These are phyloP conservation scores for Plasmopara muralis DNA, from an alignment of 352 stramenopile genomes.

Conservation along the genomic window DNA sequence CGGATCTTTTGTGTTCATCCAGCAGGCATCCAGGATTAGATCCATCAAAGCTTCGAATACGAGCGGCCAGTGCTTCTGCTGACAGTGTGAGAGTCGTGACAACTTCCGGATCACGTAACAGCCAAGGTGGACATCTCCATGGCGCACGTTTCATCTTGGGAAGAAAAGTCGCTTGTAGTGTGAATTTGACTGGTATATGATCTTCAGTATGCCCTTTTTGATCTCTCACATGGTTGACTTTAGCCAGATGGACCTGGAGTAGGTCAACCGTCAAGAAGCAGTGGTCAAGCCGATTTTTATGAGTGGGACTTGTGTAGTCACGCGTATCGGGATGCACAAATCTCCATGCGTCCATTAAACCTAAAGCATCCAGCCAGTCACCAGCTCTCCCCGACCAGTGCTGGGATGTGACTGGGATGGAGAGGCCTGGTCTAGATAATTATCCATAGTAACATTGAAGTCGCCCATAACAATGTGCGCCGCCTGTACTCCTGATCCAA, in stretches of 20 bases:
- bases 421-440: not conserved
- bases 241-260: conserved; percentile 6
- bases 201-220: conserved; percentile 14
- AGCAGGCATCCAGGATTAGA: conserved; percentile 12
- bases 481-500: not conserved
- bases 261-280: conserved; percentile 14
- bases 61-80: too few relatives aligned
- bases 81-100: too few relatives aligned
- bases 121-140: conserved; percentile 8
- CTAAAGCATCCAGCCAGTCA: conserved; percentile 8
- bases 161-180: conserved; percentile 3
- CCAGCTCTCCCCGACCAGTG: conserved; percentile 7
- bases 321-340: conserved; percentile 5
- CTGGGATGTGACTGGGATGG: not conserved
- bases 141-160: not conserved
- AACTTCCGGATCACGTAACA: too few relatives aligned
- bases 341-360: conserved; percentile 10
- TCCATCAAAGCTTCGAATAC: too few relatives aligned
- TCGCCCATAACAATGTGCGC: conserved; percentile 4
- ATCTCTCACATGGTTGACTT: conserved; percentile 8
- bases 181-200: conserved; percentile 6
- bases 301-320: conserved; percentile 7
- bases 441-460: conserved; percentile 10
- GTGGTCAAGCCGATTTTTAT: conserved; percentile 12
- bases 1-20: conserved; percentile 12